Percentiles rank a stretch among this genome's conserved stretches.
Conservation (phyloP, 2,329 filamentous ascomycete species). For the Eutypa lata region DNA sequence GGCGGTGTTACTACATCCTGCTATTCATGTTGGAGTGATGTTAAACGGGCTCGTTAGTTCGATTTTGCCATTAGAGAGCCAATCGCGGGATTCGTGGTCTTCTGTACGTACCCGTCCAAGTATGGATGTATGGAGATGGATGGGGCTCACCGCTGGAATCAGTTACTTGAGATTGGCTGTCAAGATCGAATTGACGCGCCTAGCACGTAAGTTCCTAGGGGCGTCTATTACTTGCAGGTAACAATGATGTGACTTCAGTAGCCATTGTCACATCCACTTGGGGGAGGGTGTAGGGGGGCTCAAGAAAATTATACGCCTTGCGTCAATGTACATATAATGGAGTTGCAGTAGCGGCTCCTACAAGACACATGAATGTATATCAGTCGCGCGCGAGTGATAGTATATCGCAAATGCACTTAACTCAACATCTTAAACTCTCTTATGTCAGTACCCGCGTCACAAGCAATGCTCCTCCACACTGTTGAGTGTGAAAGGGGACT, state of each 20-base stretch:
- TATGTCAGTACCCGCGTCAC: not conserved
- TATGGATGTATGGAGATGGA: not conserved
- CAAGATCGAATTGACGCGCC: not conserved
- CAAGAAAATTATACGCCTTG: not conserved
- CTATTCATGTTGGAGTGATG: no score
- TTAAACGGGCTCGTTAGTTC: not conserved
- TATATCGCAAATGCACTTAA: not conserved
- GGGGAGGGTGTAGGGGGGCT: not conserved
- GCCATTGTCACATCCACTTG: not conserved
- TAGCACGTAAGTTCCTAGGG: not conserved
- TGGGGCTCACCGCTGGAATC: not conserved
- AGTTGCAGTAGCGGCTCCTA: not conserved
- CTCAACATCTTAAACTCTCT: not conserved
- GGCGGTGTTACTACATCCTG: no score
- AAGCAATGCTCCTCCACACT: not conserved
- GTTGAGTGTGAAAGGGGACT: not conserved
- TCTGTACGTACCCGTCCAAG: not conserved
- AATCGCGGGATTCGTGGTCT: not conserved
- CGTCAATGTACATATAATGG: not conserved
- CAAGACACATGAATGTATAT: not conserved
- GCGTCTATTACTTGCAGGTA: not conserved
- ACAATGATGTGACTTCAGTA: slow-evolving; percentile 1
- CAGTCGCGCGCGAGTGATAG: not conserved
- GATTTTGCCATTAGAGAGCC: not conserved
- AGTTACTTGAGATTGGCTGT: not conserved